phyloP scores from a whole-genome alignment of 2,329 filamentous ascomycete species.

The Graphiopsis chlorocephala region DNA sequence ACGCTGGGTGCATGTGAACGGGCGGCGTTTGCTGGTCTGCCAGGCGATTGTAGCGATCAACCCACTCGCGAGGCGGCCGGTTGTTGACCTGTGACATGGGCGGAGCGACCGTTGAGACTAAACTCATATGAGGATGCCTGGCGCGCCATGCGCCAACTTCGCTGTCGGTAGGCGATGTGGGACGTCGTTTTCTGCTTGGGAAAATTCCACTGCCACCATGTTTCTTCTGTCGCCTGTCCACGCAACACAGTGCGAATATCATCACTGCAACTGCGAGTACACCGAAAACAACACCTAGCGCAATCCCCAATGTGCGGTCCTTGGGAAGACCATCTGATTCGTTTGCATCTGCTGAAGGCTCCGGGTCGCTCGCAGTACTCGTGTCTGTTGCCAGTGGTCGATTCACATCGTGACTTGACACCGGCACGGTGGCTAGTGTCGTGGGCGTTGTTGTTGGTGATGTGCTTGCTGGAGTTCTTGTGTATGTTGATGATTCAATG shows the following conservation, averaged over 20 bases:
- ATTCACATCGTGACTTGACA: slow-evolving; percentile 15
- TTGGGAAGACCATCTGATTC: not conserved
- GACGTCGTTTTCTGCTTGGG: not conserved
- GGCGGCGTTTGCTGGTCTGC: slow-evolving; percentile 12
- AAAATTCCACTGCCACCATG: slow-evolving; percentile 7
- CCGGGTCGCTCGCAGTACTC: not conserved
- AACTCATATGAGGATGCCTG: slow-evolving; percentile 13
- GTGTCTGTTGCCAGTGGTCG: slow-evolving; percentile 2
- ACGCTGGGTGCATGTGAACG: slow-evolving; percentile 14
- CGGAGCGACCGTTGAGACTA: not conserved
- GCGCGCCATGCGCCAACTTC: slow-evolving; percentile 9
- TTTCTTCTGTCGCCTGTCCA: slow-evolving; percentile 18
- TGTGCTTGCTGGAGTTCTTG: not conserved
- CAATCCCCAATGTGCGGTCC: slow-evolving; percentile 21
- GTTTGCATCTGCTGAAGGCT: not conserved
- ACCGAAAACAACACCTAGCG: slow-evolving; percentile 22
- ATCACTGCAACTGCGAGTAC: slow-evolving; percentile 20
- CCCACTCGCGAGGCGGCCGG: slow-evolving; percentile 12
- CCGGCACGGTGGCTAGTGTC: not conserved
- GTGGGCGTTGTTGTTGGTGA: not conserved
- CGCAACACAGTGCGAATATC: slow-evolving; percentile 18
- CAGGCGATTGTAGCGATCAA: slow-evolving; percentile 16
- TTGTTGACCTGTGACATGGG: not conserved
- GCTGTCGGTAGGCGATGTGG: slow-evolving; percentile 11
- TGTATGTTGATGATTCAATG: slow-evolving; percentile 21